These are phyloP conservation scores for Withania somnifera DNA, from an alignment of 305 asterid species.

Conservation along the genomic window DNA sequence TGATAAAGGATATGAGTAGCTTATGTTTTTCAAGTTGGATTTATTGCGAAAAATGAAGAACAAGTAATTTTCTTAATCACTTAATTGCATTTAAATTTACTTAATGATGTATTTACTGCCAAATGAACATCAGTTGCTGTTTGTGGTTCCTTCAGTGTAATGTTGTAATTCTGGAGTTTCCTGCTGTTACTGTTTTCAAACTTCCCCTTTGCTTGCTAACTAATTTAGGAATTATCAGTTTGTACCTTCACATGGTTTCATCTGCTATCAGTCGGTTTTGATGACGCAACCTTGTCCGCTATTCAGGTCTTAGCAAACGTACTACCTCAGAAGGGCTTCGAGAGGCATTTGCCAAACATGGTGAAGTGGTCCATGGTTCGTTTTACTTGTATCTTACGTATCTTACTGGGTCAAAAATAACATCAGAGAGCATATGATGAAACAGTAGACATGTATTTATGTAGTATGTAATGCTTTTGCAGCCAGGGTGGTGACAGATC, in stretches of 20 bases:
- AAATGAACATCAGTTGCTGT: neutral
- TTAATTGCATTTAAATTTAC: no score
- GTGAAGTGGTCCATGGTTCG: conserved; percentile 61
- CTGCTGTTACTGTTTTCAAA: neutral
- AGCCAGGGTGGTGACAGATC: conserved; percentile 81
- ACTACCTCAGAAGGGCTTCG: conserved; percentile 78
- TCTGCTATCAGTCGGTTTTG: neutral
- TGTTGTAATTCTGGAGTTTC: neutral
- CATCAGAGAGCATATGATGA: neutral
- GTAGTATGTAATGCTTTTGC: conserved; percentile 14
- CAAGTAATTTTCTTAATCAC: no score
- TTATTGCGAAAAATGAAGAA: no score
- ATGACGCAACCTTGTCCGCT: neutral
- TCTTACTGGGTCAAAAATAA: neutral
- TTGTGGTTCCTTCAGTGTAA: neutral
- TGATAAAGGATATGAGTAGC: neutral
- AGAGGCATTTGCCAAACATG: conserved; percentile 59
- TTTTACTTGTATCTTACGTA: neutral
- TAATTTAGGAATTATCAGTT: neutral
- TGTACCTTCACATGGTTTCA: neutral
- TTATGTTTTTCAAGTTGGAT: no score
- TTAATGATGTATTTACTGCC: neutral
- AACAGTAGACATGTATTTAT: neutral
- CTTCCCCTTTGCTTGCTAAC: neutral
- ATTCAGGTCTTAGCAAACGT: conserved; percentile 83